Base-by-base conservation (phyloP, 805 yeast genomes). In the Jamesozyma jinghongensis region DNA sequence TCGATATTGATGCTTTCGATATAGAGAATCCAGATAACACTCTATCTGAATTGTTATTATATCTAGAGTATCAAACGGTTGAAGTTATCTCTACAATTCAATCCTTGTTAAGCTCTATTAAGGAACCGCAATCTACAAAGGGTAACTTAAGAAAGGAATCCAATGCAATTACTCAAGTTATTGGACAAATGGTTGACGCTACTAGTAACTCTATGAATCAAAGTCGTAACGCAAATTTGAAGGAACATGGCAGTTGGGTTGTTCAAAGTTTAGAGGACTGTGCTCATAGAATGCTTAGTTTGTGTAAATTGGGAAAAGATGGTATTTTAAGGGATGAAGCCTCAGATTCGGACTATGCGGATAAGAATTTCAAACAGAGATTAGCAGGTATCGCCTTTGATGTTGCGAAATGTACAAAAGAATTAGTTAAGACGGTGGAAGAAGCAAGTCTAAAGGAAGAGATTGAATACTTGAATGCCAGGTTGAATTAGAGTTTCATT, bases 361-460 rank as follows among this genome's bases (percentile, higher is more conserved):
- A 86, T 57, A 82, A 84, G 60, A 83, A 83, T 52, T 81, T 86
- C 67, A 85, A 85, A 63, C 97, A 90, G 63, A 75, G 97, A 54
- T 74, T 90, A 49, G 97, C 97, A 0, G 97, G 97, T 2, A 82
- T 88, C 50, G 90, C 95, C 22, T 90, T 87, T 66, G 97, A 90
- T 60, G 85, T 90, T 65, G 97, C 97, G 19, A 87, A 90, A 63
- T 83, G 94, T 61, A 90, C 97, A 4, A 90, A 88, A 61, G 97
- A 90, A 62, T 72, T 90, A 56, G 97, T 90, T 17, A 88, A 88
- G 66, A 85, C 95, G 1, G 96, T 90, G 4, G 97, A 90, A 59
- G 97, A 88, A 58, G 95, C 95, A 19, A 82, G 88, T 55, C 67
- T 88, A 53, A 81, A 81, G 54, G 88, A 82, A 50, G 95, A 87